Conservation (phyloP, 2,329 filamentous ascomycete genomes). For the Colletotrichum musicola region DNA sequence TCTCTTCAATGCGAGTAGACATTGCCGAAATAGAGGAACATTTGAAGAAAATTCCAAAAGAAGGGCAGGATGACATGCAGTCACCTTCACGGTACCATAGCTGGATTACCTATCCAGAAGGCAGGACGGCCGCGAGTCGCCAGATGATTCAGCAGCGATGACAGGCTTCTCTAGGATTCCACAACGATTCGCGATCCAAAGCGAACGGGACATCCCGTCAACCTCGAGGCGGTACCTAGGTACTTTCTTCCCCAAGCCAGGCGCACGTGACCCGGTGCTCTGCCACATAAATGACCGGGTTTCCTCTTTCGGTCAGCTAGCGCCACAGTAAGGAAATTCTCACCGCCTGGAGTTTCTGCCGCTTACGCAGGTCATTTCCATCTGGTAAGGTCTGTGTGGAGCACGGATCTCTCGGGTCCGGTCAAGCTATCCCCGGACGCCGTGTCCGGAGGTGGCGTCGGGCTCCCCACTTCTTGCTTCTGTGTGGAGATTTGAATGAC, state of each 20-base stretch:
- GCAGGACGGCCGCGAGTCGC: constrained; percentile 3
- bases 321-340: neutral
- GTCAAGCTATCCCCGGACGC: neutral
- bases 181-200: neutral
- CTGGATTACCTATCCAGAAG: neutral
- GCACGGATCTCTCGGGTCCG: constrained; percentile 6
- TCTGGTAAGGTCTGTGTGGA: neutral
- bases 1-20: neutral
- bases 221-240: too few species aligned
- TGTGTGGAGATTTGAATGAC: neutral
- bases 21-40: neutral
- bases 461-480: too few species aligned
- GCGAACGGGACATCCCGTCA: too few species aligned
- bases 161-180: constrained; percentile 29
- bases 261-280: constrained; percentile 7
- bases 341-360: neutral
- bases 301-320: constrained; percentile 12
- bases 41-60: neutral
- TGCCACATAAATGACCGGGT: neutral
- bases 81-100: neutral
- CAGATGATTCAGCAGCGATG: constrained; percentile 33
- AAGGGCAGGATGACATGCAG: neutral
- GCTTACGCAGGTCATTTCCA: too few species aligned
- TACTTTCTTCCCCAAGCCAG: too few species aligned
- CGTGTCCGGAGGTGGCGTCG: neutral